Conservation (phyloP, 164 flowering plant genomes). For the Paratinospora sagittata region DNA sequence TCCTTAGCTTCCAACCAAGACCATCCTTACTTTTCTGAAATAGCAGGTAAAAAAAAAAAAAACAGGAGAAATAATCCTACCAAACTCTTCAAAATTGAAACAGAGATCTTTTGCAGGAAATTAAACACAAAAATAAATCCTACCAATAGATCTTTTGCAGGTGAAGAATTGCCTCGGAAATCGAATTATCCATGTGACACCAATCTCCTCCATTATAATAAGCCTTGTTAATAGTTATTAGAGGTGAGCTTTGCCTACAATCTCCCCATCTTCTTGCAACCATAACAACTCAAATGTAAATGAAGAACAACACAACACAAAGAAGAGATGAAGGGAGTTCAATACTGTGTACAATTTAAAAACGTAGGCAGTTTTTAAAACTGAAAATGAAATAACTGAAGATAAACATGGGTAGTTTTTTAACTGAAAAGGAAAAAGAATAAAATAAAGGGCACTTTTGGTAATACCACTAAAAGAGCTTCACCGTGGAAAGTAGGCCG, state of each 20-base stretch:
- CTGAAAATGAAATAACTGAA: too few species aligned
- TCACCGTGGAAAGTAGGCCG: too few species aligned
- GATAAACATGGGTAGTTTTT: too few species aligned
- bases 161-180: slow-evolving; percentile 64
- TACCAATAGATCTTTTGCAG: slow-evolving; percentile 65
- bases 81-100: neutral
- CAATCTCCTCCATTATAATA: slow-evolving; percentile 18
- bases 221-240: slow-evolving; percentile 10
- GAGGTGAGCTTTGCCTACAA: slow-evolving; percentile 16
- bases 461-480: too few species aligned
- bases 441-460: too few species aligned
- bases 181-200: slow-evolving; percentile 39
- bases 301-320: too few species aligned
- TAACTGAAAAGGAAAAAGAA: too few species aligned
- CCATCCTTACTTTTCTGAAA: slow-evolving; percentile 22
- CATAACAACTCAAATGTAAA: too few species aligned
- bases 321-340: too few species aligned
- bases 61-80: neutral
- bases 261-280: slow-evolving; percentile 9
- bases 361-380: too few species aligned
- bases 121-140: too few species aligned
- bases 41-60: neutral
- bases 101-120: neutral
- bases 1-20: neutral
- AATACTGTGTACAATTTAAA: too few species aligned